Evolutionary conservation across 75 land plant genomes (phyloP), one percentile per base, ranked within the genome.

Genomic region (Ceratopteris richardii): DNA sequence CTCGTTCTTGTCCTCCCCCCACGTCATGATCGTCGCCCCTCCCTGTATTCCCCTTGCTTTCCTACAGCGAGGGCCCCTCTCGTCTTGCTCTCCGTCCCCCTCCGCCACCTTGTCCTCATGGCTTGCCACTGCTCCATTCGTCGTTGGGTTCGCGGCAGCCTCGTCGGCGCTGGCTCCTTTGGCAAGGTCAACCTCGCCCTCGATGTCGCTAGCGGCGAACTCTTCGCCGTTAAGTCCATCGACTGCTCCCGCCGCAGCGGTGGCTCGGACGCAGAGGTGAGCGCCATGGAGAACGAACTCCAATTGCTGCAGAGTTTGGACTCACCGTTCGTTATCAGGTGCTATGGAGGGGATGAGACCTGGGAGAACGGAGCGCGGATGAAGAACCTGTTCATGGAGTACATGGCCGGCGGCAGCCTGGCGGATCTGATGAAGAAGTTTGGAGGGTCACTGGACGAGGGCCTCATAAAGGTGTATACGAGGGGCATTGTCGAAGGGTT

Each of bases 181-280:
- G 91, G 79, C 11, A 57, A 58, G 4, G 91, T 87, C 29, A 75
- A 48, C 60, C 37, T 87, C 29, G 91, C 83, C 14, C 20, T 74
- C 2, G 30, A 60, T 51, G 59, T 39, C 18, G 62, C 60, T n/a
- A 48, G 46, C 27, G 76, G 77, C 41, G 60, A 28, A 17, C 22
- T 78, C 30, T 83, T 83, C 40, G 92, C 87, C 11, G 92, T 81
- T 31, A 87, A 87, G 50, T 78, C 92, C 2, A 71, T 70, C n/a
- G 60, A 57, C 20, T 62, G 27, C 43, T 56, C 46, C 19, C 51
- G 26, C 41, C 20, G 66, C 18, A 31, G 27, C 14, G 33, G 54
- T 1, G 41, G 30, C 3, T 24, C 36, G 18, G 31, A 31, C n/a
- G 42, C 19, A 14, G 27, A 37, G 21, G n/a, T 68, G 26, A 0